Evolutionary conservation across 768 basidiomycete species (phyloP).

Genomic region (Vishniacozyma victoriae): DNA sequence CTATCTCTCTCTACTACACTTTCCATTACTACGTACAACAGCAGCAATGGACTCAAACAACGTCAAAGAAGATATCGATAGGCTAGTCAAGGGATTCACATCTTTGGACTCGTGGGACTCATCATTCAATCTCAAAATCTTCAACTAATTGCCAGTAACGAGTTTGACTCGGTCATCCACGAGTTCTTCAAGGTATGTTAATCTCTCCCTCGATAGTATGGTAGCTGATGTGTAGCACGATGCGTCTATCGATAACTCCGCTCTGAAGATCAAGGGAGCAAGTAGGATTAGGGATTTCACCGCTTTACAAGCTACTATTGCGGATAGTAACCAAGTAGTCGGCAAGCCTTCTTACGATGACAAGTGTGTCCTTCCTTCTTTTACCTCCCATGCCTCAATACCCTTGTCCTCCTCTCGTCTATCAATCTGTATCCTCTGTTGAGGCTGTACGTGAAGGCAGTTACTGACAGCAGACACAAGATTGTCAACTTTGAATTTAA

Average conservation of each 20-base stretch:
- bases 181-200: conserved; percentile 31
- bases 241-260: conserved; percentile 10
- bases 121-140: background rate
- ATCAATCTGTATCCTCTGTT: background rate
- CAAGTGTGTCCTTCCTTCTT: conserved; percentile 12
- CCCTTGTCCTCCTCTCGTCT: background rate
- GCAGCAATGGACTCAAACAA: conserved; percentile 18
- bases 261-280: conserved; percentile 16
- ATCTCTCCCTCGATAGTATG: background rate
- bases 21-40: background rate
- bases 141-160: conserved; percentile 12
- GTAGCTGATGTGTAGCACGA: conserved; percentile 7
- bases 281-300: conserved; percentile 20
- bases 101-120: conserved; percentile 25
- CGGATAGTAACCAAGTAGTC: conserved; percentile 9
- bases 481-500: conserved; percentile 5
- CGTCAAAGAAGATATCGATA: conserved; percentile 7
- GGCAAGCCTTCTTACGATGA: conserved; percentile 19
- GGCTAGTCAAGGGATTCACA: conserved; percentile 19
- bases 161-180: conserved; percentile 25
- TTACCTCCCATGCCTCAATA: background rate
- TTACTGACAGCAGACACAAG: background rate
- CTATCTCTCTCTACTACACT: background rate
- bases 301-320: conserved; percentile 4
- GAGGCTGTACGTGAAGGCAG: too few relatives aligned